Evolutionary conservation across 2,329 filamentous ascomycete genomes (phyloP), one percentile per base, ranked within the genome.

Genomic region (Arthrocladium fulminans): DNA sequence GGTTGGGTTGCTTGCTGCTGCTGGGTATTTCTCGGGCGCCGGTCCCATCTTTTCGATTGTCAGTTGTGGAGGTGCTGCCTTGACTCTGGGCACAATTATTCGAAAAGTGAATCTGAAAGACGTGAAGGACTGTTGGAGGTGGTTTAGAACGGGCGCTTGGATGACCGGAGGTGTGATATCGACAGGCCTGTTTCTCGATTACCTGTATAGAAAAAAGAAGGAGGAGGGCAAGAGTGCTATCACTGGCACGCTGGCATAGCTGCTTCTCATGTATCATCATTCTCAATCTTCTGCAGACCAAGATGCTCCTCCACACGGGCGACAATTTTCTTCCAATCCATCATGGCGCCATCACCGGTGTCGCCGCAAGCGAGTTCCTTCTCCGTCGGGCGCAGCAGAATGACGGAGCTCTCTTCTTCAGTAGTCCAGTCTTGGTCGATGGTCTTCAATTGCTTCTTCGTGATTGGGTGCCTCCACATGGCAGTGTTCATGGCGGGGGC

Each of bases 391-490:
- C 71, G 67, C 53, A 94, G 61, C 15, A 94, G 78, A 59, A 86
- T 81, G 55, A 92, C 76, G 84, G 79, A 83, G 4, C 70, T 70
- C 6, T 64, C 59, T 17, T 64, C 56, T 1, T 65, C 68, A 27
- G 59, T 49, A 4, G 81, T 83, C 88, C 88, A 95, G 50, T 88
- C 84, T 41, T 84, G 76, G 54, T 82, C 75, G 40, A 96, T 68
- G 0, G 84, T 70, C 34, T 69, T 69, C 30, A 95, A 67, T 54
- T 95, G 87, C 54, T 77, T 79, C 43, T 68, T 73, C 1, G 89
- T 95, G 39, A 94, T 71, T 1, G 88, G 89, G 62, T 96, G 88
- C 48, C 74, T 72, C 84, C 86, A 94, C 89, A 95, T 95, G 3
- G 83, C 81, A 20, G 80, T 88, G 64, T 96, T 95, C 87, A 95